Evolutionary conservation across 129 eudicot species (phyloP).

Genomic region (Chrysanthemum seticuspe): DNA sequence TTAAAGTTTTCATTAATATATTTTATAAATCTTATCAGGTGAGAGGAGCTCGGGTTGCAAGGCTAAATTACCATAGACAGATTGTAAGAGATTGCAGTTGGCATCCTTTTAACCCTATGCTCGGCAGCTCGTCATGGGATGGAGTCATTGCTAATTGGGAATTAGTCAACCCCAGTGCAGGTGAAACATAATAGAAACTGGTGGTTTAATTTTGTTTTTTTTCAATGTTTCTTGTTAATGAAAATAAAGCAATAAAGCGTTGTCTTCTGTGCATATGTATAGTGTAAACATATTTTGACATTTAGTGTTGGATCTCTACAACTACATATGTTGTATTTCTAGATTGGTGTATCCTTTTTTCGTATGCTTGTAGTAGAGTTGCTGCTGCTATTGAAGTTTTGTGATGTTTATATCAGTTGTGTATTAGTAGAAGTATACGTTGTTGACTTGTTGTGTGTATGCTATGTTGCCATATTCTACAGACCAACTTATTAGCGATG

Average conservation of each 20-base stretch:
- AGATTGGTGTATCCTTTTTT: background rate
- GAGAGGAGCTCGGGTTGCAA: background rate
- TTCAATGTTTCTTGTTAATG: background rate
- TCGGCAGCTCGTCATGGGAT: background rate
- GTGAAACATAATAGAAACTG: background rate
- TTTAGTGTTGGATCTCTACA: background rate
- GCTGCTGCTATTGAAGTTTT: too few relatives aligned
- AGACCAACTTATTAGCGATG: too few relatives aligned
- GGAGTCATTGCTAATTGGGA: background rate
- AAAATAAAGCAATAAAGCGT: background rate
- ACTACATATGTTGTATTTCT: background rate
- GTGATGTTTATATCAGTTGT: too few relatives aligned
- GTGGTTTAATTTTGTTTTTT: background rate
- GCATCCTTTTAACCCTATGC: conserved; percentile 5
- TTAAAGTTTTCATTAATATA: background rate
- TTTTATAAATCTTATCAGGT: background rate
- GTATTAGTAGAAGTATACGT: too few relatives aligned
- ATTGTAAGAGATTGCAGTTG: background rate
- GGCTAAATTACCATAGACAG: background rate
- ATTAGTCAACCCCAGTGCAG: background rate
- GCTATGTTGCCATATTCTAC: too few relatives aligned
- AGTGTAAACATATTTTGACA: background rate
- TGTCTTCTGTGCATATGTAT: background rate
- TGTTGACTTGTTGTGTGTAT: too few relatives aligned
- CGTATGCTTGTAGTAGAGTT: too few relatives aligned